These are phyloP conservation scores for Coleophoma cylindrospora DNA, from an alignment of 2,329 filamentous ascomycete genomes.

Conservation along the genomic window DNA sequence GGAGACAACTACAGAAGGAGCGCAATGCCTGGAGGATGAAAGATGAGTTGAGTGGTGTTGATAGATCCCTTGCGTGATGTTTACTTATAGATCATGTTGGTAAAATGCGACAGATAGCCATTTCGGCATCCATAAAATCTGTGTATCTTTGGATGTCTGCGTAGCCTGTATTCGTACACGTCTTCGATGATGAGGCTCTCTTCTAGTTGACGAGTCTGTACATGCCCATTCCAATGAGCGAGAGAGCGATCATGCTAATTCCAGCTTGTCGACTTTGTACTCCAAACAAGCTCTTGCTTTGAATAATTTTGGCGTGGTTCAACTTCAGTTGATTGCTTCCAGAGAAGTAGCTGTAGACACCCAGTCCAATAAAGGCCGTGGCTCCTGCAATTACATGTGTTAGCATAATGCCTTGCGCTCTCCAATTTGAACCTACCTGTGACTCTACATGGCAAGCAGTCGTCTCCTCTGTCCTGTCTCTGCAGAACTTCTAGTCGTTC, in stretches of 20 bases:
- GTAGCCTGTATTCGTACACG: neutral
- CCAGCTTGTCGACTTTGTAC: conserved; percentile 66
- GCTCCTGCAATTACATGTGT: conserved; percentile 47
- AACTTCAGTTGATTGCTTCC: conserved; percentile 67
- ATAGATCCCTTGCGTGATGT: neutral
- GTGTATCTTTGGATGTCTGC: too few relatives aligned
- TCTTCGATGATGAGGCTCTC: neutral
- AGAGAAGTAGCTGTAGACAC: conserved; percentile 71
- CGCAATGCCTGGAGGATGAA: conserved; percentile 14
- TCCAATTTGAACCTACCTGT: conserved; percentile 14
- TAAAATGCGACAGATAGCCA: too few relatives aligned
- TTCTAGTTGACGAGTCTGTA: conserved; percentile 38
- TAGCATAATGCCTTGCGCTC: neutral
- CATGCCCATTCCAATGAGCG: conserved; percentile 64
- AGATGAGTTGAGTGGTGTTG: conserved; percentile 1
- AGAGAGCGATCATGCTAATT: conserved; percentile 62
- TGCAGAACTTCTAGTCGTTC: conserved; percentile 21
- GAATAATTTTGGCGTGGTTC: conserved; percentile 60
- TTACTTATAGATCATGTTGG: conserved; percentile 5
- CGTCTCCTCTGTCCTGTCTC: conserved; percentile 31
- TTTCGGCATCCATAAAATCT: too few relatives aligned
- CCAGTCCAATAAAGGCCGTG: conserved; percentile 69
- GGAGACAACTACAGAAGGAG: conserved; percentile 13
- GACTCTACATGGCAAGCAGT: conserved; percentile 26
- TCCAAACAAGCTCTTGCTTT: conserved; percentile 66